Conservation (phyloP, 441 rosid genomes). For the Bocquillonia castaneifolia region DNA sequence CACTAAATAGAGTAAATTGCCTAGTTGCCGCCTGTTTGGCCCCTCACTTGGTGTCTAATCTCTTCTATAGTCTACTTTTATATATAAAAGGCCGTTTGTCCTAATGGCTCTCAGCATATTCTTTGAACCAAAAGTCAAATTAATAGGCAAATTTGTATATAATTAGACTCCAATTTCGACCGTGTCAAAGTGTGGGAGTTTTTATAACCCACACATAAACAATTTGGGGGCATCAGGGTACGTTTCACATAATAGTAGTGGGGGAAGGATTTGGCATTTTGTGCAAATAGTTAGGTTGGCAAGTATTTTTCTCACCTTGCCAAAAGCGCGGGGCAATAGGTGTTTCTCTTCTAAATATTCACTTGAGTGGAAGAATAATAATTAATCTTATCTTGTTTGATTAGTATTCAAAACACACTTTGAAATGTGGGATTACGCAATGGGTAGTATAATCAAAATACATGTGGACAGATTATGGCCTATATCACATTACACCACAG, state of each 20-base stretch:
- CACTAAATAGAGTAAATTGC: constrained; percentile 10
- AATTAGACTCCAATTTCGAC: neutral
- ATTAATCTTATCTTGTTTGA: constrained; percentile 21
- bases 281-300: constrained; percentile 11
- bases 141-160: neutral
- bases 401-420: constrained; percentile 12
- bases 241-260: neutral
- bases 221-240: neutral
- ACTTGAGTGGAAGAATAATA: constrained; percentile 29
- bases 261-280: constrained; percentile 18
- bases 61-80: too few species aligned
- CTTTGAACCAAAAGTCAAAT: constrained; percentile 19
- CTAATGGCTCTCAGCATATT: neutral
- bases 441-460: constrained; percentile 15
- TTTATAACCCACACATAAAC: neutral
- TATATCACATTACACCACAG: neutral
- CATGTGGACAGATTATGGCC: constrained; percentile 16
- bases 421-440: constrained; percentile 17
- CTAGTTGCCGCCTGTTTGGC: constrained; percentile 21
- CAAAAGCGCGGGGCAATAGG: constrained; percentile 13
- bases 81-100: neutral
- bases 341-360: constrained; percentile 27
- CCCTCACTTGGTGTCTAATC: neutral
- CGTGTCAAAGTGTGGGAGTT: constrained; percentile 5
- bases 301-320: constrained; percentile 8